Evolutionary conservation across 176 grass and related monocot genomes (phyloP), one percentile per base, ranked within the genome.

Genomic region (Thalia dealbata): DNA sequence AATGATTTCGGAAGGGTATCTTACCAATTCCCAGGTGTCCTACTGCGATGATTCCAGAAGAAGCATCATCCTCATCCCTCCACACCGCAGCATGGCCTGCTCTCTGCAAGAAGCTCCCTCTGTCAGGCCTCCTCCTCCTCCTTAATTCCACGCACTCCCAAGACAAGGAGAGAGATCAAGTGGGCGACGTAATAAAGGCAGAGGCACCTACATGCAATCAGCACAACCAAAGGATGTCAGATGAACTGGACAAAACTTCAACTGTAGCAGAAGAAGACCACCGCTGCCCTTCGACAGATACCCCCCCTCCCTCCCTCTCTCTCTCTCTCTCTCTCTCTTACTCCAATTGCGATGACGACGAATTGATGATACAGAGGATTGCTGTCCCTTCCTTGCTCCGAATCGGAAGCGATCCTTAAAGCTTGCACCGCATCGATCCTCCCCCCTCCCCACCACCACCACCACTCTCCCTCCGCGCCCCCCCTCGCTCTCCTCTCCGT

Each of bases 1-100:
- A 29, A 15, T 13, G 45, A 7, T 6, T 23, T 19, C 9, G 13
- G 10, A 25, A 4, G 30, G 30, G 50, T 54, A 19, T 21, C 48
- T 54, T 52, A 72, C 70, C 23, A 11, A 14, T 52, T 52, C 50
- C 26, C 22, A 72, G 70, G 50, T 72, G 50, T 72, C 70, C 70
- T 28, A 32, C 19, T 18, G 45, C 2, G 23, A 30, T 54, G 13
- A 21, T 26, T 55, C 48, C 48, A 72, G 48, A 52, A 54, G 70
- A 19, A 52, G 46, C 45, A 72, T 16, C 70, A 54, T 28, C 46
- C 0, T 18, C 48, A 19, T 72, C 48, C 1, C 4, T n/a, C n/a
- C n/a, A n/a, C n/a, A n/a, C 32, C 32, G 32, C 1, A 38, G 32
- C 32, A 18, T 30, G 16, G 3, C 70, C 9, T 28, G 26, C 6